Evolutionary conservation across 2,329 filamentous ascomycete species (phyloP).

Genomic region (Venturiaceae sp.): DNA sequence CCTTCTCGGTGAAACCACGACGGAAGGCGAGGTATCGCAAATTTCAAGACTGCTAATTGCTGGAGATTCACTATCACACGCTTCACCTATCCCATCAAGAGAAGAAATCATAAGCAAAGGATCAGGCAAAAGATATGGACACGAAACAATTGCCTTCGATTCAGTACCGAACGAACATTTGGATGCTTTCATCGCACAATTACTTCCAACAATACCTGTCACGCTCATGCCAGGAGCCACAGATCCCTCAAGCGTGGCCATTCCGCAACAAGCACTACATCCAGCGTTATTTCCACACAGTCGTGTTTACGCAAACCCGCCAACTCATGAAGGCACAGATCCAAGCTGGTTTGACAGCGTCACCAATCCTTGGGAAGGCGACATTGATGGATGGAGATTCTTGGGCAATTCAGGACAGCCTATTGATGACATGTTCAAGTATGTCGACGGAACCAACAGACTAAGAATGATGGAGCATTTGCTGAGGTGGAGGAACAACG

Average conservation of each 20-base stretch:
- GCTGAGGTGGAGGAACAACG: conserved; percentile 82
- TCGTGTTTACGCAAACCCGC: conserved; percentile 53
- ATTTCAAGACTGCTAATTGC: conserved; percentile 86
- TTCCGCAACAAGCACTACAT: conserved; percentile 91
- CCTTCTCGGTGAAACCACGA: conserved; percentile 71
- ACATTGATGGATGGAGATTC: conserved; percentile 81
- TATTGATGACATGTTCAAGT: conserved; percentile 87
- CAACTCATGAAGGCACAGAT: conserved; percentile 27
- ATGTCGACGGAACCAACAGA: conserved; percentile 67
- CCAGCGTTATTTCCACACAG: conserved; percentile 78
- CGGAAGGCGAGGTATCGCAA: conserved; percentile 45
- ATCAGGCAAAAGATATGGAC: conserved; percentile 76
- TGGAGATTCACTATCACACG: conserved; percentile 67
- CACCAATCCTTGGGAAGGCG: conserved; percentile 89
- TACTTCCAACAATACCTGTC: conserved; percentile 79
- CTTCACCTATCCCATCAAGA: conserved; percentile 33
- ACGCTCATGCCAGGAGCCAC: conserved; percentile 76
- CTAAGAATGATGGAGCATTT: conserved; percentile 90
- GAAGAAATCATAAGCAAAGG: conserved; percentile 34
- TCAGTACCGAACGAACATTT: conserved; percentile 72
- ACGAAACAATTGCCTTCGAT: conserved; percentile 84
- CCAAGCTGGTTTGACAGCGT: conserved; percentile 76
- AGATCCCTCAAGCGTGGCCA: conserved; percentile 81
- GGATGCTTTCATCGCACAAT: conserved; percentile 69
- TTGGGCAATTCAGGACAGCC: conserved; percentile 87